Evolutionary conservation across 192 early-diverging fungal genomes (phyloP).

Genomic region (Phlyctochytrium bullatum): DNA sequence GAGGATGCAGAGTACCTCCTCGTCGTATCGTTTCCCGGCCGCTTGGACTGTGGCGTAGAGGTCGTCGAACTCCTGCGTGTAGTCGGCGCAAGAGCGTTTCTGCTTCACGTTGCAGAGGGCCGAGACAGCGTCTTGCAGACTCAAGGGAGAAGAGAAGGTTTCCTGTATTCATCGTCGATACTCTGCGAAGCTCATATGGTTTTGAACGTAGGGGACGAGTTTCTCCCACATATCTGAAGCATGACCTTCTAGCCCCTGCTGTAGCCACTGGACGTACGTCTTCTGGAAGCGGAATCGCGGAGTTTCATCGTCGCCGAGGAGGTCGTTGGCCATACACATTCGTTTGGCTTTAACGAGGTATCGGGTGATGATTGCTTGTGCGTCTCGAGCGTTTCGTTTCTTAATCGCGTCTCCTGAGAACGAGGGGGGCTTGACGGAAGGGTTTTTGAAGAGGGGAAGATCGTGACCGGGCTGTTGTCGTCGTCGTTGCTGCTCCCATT

Average conservation of each 20-base stretch:
- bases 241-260: not conserved
- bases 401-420: not conserved
- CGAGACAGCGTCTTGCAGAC: not conserved
- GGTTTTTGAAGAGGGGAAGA: not conserved
- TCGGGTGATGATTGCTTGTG: not conserved
- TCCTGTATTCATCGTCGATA: not conserved
- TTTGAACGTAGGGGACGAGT: not conserved
- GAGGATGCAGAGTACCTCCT: not conserved
- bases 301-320: too few relatives aligned
- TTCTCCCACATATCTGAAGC: not conserved
- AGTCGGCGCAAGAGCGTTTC: not conserved
- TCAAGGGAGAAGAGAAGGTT: not conserved
- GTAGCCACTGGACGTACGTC: not conserved
- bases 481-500: not conserved
- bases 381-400: not conserved
- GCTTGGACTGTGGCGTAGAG: not conserved
- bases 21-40: not conserved
- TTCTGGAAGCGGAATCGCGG: not conserved
- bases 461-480: too few relatives aligned
- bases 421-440: not conserved
- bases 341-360: not conserved
- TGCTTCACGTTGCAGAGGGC: not conserved
- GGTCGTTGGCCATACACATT: too few relatives aligned
- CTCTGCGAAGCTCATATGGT: not conserved
- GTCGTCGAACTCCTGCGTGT: not conserved